Base-by-base conservation (phyloP, 495 filamentous ascomycete genomes). In the Penicilliopsis zonata region DNA sequence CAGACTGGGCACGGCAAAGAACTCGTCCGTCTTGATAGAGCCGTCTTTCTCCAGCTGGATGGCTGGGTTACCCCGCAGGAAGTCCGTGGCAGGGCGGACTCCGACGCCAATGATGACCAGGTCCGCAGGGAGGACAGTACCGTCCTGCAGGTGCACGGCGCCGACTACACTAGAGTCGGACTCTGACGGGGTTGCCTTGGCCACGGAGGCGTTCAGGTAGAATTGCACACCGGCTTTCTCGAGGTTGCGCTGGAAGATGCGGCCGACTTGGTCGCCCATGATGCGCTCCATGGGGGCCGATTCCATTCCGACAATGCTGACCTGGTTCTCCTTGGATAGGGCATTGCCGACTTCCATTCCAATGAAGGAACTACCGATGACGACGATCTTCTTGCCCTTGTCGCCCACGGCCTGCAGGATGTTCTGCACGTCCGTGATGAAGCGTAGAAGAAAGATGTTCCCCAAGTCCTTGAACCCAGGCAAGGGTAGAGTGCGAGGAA, bases 281-380 rank as follows among this genome's bases (percentile, higher is more conserved):
- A 98, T 72, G 21, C 84, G 79, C 53, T 94, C 86, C 39, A 95
- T 59, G 2, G 90, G 90, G 18, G 70, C 70, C 39, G 67, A 74
- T 50, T 95, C 92, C 80, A 86, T 88, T 32, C 90, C 90, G n/a
- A 98, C 66, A 33, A 95, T 72, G n/a, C 81, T 80, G 22, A 98
- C 82, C 12, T 73, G 57, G 46, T 95, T 85, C 31, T 74, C 74
- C 33, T 78, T 78, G 9, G 73, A 57, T 2, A 84, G 76, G 20
- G 74, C 74, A 31, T 87, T 94, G 24, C 78, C 84, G 17, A 94
- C 72, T 57, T 98, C 90, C 87, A 98, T 92, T 22, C 90, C 79
- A 52, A 98, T 98, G 57, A 98, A 95, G 28, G 81, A 86, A 33
- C 74, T 82, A 13, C 90, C 90, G 34, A 98, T 73, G 12, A 98